Percentiles rank a stretch among this genome's conserved stretches.
phyloP scores from a whole-genome alignment of 2,329 filamentous ascomycete species.

The Emergomyces orientalis region DNA sequence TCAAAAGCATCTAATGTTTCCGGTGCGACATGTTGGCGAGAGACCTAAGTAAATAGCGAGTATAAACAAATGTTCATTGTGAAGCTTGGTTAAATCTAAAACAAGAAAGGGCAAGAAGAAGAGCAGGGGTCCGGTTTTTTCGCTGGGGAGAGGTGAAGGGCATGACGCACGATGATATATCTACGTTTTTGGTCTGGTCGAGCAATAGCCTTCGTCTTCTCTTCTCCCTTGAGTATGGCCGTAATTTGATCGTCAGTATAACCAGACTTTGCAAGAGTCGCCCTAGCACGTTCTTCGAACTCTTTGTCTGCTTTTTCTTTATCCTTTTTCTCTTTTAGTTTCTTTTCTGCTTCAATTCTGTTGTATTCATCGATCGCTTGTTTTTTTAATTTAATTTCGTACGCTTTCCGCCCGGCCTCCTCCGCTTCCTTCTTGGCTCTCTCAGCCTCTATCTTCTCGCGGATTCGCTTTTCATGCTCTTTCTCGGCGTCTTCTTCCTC shows the following conservation, averaged over 20 bases:
- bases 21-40: slow-evolving; percentile 38
- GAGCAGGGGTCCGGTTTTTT: not conserved
- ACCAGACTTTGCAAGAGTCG: slow-evolving; percentile 28
- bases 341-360: slow-evolving; percentile 41
- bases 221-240: slow-evolving; percentile 26
- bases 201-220: slow-evolving; percentile 22
- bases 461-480: slow-evolving; percentile 41
- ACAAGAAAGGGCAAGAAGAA: not conserved
- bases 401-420: slow-evolving; percentile 23
- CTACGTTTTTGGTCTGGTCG: slow-evolving; percentile 20
- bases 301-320: slow-evolving; percentile 45
- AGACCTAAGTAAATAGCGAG: slow-evolving; percentile 27
- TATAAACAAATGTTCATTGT: not conserved
- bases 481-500: slow-evolving; percentile 28
- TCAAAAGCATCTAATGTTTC: slow-evolving; percentile 39
- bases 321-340: slow-evolving; percentile 40
- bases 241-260: slow-evolving; percentile 37
- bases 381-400: slow-evolving; percentile 36
- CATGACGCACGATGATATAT: slow-evolving; percentile 35
- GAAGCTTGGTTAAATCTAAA: not conserved
- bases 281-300: slow-evolving; percentile 34
- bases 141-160: not conserved
- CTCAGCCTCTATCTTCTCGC: slow-evolving; percentile 25
- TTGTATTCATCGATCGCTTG: slow-evolving; percentile 47
- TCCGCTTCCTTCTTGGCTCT: slow-evolving; percentile 28